phyloP scores from a whole-genome alignment of 495 filamentous ascomycete genomes.

The Annulohypoxylon bovei region DNA sequence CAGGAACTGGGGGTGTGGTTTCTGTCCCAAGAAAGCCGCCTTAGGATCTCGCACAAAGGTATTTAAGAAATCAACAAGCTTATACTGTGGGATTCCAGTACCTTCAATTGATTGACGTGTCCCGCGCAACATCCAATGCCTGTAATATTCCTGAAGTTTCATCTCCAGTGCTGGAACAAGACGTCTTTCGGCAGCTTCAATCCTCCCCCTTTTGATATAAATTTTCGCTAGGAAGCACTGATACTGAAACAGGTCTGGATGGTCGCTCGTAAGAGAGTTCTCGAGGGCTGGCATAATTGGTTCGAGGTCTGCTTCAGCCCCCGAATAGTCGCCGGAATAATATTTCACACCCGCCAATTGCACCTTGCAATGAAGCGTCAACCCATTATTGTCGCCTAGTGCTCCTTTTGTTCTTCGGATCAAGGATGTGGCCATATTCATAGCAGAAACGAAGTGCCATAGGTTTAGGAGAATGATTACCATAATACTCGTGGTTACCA shows the following conservation, averaged over 20 bases:
- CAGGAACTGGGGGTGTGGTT: neutral
- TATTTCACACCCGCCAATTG: neutral
- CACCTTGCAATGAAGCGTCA: neutral
- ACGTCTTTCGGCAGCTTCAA: neutral
- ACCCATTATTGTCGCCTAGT: neutral
- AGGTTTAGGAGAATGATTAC: neutral
- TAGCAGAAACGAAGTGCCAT: neutral
- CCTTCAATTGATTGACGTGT: neutral
- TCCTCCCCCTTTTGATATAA: neutral
- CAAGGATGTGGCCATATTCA: neutral
- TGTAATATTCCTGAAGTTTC: neutral
- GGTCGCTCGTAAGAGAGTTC: neutral
- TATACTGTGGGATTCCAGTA: neutral
- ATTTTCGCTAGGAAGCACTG: neutral
- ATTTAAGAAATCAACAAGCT: neutral
- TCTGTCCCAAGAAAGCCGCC: neutral
- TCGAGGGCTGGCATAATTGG: neutral
- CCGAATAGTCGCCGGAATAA: neutral
- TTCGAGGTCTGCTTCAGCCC: neutral
- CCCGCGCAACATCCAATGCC: neutral
- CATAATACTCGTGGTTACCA: neutral
- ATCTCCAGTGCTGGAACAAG: neutral
- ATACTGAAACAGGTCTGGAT: neutral
- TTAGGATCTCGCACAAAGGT: neutral
- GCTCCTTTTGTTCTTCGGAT: neutral